phyloP scores from a whole-genome alignment of 345 rosid genomes.

The Gossypium bickii region DNA sequence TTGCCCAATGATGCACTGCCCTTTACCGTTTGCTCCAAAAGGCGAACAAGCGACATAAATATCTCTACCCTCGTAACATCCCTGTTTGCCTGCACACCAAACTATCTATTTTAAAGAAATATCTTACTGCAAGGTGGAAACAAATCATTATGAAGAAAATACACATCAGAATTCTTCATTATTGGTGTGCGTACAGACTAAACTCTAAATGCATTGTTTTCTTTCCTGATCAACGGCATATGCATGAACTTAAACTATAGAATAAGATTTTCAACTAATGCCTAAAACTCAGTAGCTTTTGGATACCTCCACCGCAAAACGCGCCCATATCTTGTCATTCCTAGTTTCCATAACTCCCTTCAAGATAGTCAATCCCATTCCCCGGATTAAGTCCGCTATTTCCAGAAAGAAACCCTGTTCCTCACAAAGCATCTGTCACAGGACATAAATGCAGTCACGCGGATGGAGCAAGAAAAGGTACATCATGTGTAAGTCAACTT shows the following conservation, averaged over 20 bases:
- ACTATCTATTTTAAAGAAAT: not conserved
- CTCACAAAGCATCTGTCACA: slow-evolving; percentile 82
- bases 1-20: slow-evolving; percentile 33
- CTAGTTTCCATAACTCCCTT: slow-evolving; percentile 87
- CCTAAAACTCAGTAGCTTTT: not conserved
- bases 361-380: slow-evolving; percentile 90
- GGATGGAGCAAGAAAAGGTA: slow-evolving; percentile 1
- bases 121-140: not conserved
- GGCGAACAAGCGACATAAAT: slow-evolving; percentile 75
- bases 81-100: slow-evolving; percentile 59
- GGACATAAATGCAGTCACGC: not conserved
- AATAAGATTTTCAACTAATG: not conserved
- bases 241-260: not conserved
- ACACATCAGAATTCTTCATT: not conserved
- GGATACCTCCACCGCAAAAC: slow-evolving; percentile 79
- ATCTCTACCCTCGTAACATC: slow-evolving; percentile 93
- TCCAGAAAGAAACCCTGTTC: slow-evolving; percentile 89
- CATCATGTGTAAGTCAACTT: not conserved
- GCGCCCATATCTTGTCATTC: slow-evolving; percentile 83
- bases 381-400: slow-evolving; percentile 82
- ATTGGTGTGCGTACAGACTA: not conserved
- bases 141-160: not conserved
- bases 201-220: not conserved
- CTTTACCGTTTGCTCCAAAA: slow-evolving; percentile 70
- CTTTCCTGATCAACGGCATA: not conserved